Evolutionary conservation across 306 rosid genomes (phyloP).

Genomic region (Cucurbita argyrosperma): DNA sequence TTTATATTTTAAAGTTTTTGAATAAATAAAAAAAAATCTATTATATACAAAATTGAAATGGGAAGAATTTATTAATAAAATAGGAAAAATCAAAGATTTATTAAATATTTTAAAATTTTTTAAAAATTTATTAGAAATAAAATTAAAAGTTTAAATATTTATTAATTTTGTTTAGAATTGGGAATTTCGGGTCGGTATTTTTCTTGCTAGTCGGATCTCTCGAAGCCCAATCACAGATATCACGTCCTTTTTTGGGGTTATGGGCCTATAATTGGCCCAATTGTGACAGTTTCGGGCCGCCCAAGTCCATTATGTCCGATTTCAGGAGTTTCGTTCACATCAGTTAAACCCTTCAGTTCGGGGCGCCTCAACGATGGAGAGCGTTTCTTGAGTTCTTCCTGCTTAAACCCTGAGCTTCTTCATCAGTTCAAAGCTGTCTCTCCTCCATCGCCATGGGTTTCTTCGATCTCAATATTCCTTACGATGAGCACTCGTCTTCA

Average conservation of each 20-base stretch:
- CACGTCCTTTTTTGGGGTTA: background rate
- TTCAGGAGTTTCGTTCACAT: background rate
- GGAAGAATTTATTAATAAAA: too few relatives aligned
- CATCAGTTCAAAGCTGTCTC: background rate
- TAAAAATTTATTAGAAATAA: too few relatives aligned
- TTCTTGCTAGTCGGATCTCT: background rate
- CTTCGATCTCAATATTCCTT: constrained; percentile 78
- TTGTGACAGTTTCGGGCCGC: background rate
- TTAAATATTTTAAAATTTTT: too few relatives aligned
- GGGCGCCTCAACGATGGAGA: too few relatives aligned
- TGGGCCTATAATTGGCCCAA: background rate
- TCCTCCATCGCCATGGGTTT: constrained; percentile 33
- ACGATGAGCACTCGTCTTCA: constrained; percentile 17
- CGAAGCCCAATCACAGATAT: background rate
- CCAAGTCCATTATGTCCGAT: background rate
- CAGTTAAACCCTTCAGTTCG: background rate
- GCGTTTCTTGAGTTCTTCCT: background rate
- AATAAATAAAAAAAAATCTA: too few relatives aligned
- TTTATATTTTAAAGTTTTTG: too few relatives aligned
- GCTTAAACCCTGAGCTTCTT: constrained; percentile 1
- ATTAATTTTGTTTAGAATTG: background rate
- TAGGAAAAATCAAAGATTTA: too few relatives aligned
- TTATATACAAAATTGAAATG: too few relatives aligned
- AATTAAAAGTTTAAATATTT: too few relatives aligned
- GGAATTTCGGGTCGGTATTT: background rate